Conservation (phyloP, 495 filamentous ascomycete genomes). For the Neurospora sp. region DNA sequence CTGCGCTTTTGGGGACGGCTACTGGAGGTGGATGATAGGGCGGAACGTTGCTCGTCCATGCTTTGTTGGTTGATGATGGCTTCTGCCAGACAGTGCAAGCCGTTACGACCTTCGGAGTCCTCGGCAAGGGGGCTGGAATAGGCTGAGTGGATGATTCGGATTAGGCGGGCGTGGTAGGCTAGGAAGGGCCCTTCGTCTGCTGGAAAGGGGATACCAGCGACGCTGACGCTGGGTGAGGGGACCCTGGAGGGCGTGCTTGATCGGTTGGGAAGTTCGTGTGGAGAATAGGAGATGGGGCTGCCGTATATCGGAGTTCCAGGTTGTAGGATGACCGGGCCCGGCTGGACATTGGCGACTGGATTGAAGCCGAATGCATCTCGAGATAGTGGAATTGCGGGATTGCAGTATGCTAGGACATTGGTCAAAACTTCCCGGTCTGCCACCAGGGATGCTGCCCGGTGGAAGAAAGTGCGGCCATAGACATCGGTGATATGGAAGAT, state of each 20-base stretch:
- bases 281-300: neutral
- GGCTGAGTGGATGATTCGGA: constrained; percentile 26
- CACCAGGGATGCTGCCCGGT: constrained; percentile 22
- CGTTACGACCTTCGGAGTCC: constrained; percentile 36
- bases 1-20: constrained; percentile 12
- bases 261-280: neutral
- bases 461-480: constrained; percentile 37
- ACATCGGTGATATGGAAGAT: constrained; percentile 30
- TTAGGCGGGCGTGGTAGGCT: constrained; percentile 22
- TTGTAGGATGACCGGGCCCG: constrained; percentile 8
- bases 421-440: constrained; percentile 5
- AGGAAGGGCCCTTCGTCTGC: constrained; percentile 12
- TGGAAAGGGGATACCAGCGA: neutral
- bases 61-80: constrained; percentile 23
- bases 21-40: neutral
- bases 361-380: constrained; percentile 32
- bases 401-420: constrained; percentile 7
- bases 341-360: constrained; percentile 1
- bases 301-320: neutral
- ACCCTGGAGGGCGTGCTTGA: neutral
- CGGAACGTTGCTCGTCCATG: constrained; percentile 14
- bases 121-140: constrained; percentile 21
- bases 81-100: constrained; percentile 40
- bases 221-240: neutral
- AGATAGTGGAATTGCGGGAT: neutral